A percentile compares a stretch with the other conserved stretches of the same genome.
phyloP scores from a whole-genome alignment of 73 alveolate genomes.

The Durusdinium trenchii region DNA sequence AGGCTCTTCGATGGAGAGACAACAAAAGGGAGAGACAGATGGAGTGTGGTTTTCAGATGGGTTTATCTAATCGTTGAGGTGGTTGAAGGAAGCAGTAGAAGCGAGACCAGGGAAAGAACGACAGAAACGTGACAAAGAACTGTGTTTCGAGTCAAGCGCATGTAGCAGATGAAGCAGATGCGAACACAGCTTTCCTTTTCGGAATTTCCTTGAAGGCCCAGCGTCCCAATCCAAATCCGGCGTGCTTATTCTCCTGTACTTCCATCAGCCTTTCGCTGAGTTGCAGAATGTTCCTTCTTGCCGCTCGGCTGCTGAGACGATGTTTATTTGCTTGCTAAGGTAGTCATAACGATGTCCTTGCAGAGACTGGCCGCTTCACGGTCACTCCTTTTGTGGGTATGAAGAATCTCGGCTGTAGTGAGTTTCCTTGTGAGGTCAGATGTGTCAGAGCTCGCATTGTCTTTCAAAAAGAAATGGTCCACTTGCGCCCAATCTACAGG shows the following conservation, averaged over 20 bases:
- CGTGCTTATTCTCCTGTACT: slow-evolving; percentile 12
- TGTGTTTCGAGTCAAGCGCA: background rate
- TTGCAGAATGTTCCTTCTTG: background rate
- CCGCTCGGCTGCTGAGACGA: background rate
- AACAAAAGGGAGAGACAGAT: background rate
- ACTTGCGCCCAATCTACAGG: background rate
- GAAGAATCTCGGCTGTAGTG: slow-evolving; percentile 30
- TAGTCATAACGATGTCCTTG: slow-evolving; percentile 36
- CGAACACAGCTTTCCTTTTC: background rate
- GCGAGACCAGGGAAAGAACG: background rate
- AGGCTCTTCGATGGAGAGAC: slow-evolving; percentile 20
- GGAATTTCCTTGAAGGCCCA: background rate
- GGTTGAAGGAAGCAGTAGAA: background rate
- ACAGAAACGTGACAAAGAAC: background rate
- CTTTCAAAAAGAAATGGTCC: background rate
- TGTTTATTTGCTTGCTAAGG: background rate
- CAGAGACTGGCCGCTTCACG: slow-evolving; percentile 76
- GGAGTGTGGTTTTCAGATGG: background rate
- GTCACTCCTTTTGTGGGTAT: slow-evolving; percentile 79
- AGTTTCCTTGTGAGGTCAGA: too few relatives aligned
- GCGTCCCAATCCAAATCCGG: background rate
- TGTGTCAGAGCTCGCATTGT: background rate
- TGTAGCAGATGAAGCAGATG: background rate
- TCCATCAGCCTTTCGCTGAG: background rate
- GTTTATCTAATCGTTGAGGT: background rate